These are phyloP conservation scores for Silene conica DNA, from an alignment of 148 eudicot genomes.

Conservation along the genomic window DNA sequence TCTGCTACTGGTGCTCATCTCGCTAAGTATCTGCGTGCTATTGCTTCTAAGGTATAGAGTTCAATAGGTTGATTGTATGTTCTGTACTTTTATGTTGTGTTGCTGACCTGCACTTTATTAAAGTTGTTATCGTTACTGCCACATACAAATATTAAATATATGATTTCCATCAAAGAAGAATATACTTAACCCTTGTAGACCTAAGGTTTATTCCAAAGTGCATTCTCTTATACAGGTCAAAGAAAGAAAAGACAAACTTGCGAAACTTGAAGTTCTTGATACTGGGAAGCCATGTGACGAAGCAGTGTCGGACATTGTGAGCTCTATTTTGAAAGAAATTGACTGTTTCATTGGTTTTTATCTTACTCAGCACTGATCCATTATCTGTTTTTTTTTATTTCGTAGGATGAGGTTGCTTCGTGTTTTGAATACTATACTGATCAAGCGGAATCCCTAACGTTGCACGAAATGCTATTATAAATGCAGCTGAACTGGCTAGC, in stretches of 20 bases:
- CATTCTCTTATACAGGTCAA: constrained; percentile 48
- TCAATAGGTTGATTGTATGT: too few species aligned
- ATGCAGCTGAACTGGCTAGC: constrained; percentile 99
- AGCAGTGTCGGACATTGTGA: constrained; percentile 92
- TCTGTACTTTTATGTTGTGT: too few species aligned
- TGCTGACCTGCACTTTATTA: too few species aligned
- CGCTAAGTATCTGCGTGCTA: too few species aligned
- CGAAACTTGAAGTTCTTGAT: constrained; percentile 79
- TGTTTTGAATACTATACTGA: constrained; percentile 93
- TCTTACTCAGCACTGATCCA: constrained; percentile 1
- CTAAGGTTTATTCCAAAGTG: neutral
- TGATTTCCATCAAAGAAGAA: too few species aligned
- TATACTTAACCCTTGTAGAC: too few species aligned
- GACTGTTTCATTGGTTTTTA: neutral
- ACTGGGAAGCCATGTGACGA: constrained; percentile 83
- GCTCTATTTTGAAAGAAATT: constrained; percentile 12
- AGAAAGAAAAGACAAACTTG: constrained; percentile 60
- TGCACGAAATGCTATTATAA: constrained; percentile 95
- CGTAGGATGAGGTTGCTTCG: constrained; percentile 90
- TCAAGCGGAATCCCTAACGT: constrained; percentile 93
- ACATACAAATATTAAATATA: too few species aligned
- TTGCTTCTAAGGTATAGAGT: too few species aligned
- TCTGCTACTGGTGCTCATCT: too few species aligned
- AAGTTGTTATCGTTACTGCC: too few species aligned
- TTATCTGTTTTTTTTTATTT: constrained; percentile 16